phyloP scores from a whole-genome alignment of 176 grass and related monocot species.

The Saccharum spontaneum region DNA sequence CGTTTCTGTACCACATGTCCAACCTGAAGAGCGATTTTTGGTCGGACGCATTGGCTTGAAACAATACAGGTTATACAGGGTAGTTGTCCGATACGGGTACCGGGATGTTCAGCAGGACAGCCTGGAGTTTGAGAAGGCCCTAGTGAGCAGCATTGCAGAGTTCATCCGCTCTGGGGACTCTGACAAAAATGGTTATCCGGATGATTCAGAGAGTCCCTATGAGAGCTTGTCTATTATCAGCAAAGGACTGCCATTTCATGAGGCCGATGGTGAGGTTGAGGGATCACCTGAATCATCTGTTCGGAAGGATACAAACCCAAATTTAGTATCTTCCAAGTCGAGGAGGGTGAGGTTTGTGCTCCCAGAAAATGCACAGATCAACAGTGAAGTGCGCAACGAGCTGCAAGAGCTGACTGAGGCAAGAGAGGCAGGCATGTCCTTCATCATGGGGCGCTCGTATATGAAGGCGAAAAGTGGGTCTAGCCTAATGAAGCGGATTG shows the following conservation, averaged over 20 bases:
- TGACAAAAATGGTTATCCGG: conserved; percentile 26
- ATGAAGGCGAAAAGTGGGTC: conserved; percentile 78
- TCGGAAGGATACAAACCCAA: conserved; percentile 2
- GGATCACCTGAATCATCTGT: conserved; percentile 37
- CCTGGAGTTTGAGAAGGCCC: conserved; percentile 79
- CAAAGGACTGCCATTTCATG: conserved; percentile 47
- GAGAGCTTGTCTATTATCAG: conserved; percentile 64
- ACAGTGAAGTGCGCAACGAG: conserved; percentile 47
- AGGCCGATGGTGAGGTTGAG: conserved; percentile 43
- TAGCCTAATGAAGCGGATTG: conserved; percentile 52
- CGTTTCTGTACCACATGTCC: conserved; percentile 59
- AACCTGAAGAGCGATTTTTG: conserved; percentile 62
- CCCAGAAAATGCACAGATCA: conserved; percentile 53
- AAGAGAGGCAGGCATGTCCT: conserved; percentile 84
- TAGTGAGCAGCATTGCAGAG: conserved; percentile 83
- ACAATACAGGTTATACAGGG: conserved; percentile 72
- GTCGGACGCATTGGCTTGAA: conserved; percentile 80
- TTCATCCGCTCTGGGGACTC: conserved; percentile 63
- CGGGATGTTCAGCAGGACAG: conserved; percentile 76
- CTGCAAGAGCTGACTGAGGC: conserved; percentile 78
- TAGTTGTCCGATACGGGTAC: conserved; percentile 83
- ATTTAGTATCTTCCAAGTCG: conserved; percentile 2
- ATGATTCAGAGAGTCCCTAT: conserved; percentile 40
- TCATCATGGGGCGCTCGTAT: conserved; percentile 71
- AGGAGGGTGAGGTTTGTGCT: conserved; percentile 72